Base-by-base conservation (phyloP, 352 stramenopile species). In the Globisporangium cystogenes region DNA sequence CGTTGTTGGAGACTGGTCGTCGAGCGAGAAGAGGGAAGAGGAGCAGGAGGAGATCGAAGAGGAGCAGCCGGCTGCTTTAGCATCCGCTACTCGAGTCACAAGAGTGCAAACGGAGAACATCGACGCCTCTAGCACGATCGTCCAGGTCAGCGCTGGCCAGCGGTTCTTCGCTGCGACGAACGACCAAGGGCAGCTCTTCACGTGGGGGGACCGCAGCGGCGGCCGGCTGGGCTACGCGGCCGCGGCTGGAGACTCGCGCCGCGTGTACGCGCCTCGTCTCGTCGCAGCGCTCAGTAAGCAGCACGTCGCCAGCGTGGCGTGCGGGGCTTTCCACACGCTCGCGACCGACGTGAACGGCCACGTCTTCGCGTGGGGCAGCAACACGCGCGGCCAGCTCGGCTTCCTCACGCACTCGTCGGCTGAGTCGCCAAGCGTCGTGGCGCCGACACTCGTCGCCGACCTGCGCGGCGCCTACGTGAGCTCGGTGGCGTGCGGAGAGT, bases 261-360 rank as follows among this genome's bases (percentile, higher is more conserved):
- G 69, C 23, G 67, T 84, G 1, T 61, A 59, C 12, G 35, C 48
- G 8, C 80, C 80, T 24, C 68, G 69, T 3, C 57, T 54, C 35
- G 72, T 90, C 7, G 29, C 50, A 0, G 59, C 60, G 5, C 48
- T 88, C 12, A 11, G 64, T 10, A 48, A 72, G 24, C 57, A 65
- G 18, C 74, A 65, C 4, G 61, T 92, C 24, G 60, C 71, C 31
- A 64, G 86, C 42, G 74, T 92, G 4, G 54, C 82, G 3, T 92
- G 82, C 24, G 82, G 82, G 36, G 72, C 68, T 12, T 92, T 87
- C 48, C 82, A 92, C 41, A 72, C 76, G 3, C 63, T 92, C 1
- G 72, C 66, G 7, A 87, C 74, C 1, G 78, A 92, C 53, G 26
- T 90, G 14, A 86, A 92, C 46, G 82, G 78, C 20, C 78, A 90